Percentiles rank a stretch among this genome's conserved stretches.
phyloP scores from a whole-genome alignment of 2,329 filamentous ascomycete genomes.

The Penicillium sp. region DNA sequence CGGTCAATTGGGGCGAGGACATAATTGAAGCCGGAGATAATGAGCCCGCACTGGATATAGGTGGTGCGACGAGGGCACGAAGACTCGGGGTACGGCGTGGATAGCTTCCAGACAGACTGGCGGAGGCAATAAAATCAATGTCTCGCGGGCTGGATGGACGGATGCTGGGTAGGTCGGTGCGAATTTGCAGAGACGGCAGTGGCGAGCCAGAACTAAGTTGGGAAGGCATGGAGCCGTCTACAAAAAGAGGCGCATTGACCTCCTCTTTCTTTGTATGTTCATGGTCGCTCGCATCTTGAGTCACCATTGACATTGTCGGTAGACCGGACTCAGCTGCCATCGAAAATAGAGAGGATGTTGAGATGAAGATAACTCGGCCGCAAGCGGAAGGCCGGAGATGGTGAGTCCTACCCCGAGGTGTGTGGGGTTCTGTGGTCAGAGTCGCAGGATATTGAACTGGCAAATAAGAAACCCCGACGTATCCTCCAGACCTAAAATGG shows the following conservation, averaged over 20 bases:
- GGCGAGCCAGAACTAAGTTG: constrained; percentile 11
- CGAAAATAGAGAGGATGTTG: background rate
- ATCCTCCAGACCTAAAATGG: constrained; percentile 23
- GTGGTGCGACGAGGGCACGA: constrained; percentile 37
- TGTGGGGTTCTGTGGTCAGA: constrained; percentile 1
- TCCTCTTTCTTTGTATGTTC: constrained; percentile 5
- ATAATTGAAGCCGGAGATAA: constrained; percentile 61
- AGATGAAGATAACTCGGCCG: constrained; percentile 3
- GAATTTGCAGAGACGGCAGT: constrained; percentile 35
- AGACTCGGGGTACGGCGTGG: constrained; percentile 46
- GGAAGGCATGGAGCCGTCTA: constrained; percentile 14
- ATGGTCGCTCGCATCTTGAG: constrained; percentile 17
- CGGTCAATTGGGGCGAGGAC: constrained; percentile 69
- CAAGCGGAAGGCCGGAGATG: constrained; percentile 6
- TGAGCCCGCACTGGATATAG: constrained; percentile 43
- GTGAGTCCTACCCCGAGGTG: background rate
- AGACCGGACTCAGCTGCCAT: background rate
- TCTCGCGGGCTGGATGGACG: constrained; percentile 32
- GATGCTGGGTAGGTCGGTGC: constrained; percentile 31
- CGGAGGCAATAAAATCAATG: constrained; percentile 35
- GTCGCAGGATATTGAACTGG: background rate
- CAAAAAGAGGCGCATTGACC: background rate
- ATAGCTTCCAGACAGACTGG: constrained; percentile 38
- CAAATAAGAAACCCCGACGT: constrained; percentile 17
- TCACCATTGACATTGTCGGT: constrained; percentile 3